Evolutionary conservation across 306 rosid species (phyloP).

Genomic region (Vachellia pachyceras): DNA sequence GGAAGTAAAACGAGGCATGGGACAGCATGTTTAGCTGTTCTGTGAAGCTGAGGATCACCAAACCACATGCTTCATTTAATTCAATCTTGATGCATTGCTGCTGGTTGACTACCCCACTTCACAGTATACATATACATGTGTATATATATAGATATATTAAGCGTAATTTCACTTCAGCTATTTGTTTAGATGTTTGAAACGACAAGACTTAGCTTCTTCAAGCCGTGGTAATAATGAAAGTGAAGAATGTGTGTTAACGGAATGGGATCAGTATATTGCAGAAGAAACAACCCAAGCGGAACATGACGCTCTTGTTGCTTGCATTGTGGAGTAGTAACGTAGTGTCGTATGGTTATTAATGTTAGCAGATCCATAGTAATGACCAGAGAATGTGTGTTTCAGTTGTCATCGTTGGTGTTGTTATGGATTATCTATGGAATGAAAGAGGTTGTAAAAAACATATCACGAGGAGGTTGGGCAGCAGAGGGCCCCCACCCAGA

Average conservation of each 20-base stretch:
- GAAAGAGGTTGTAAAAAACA: background rate
- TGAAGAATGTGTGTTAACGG: background rate
- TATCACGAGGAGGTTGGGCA: background rate
- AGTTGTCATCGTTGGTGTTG: too few species aligned
- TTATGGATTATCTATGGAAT: background rate
- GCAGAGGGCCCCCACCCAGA: background rate
- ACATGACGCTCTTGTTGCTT: background rate
- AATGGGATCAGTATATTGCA: background rate
- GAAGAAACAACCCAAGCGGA: background rate
- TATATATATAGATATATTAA: too few species aligned
- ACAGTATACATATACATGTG: too few species aligned
- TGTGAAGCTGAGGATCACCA: background rate
- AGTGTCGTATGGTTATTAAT: background rate
- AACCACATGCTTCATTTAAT: conserved; percentile 21
- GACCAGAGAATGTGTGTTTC: background rate
- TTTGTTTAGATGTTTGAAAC: background rate
- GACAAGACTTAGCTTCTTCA: background rate
- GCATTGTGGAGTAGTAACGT: background rate
- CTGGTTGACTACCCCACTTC: background rate
- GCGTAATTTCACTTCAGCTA: too few species aligned
- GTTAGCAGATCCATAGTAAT: background rate
- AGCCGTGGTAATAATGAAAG: background rate
- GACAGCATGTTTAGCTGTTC: background rate
- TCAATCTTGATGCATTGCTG: too few species aligned
- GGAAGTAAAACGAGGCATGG: background rate